A percentile compares a stretch with the other conserved stretches of the same genome.
These are phyloP conservation scores for Lachancea mirantina DNA, from an alignment of 805 yeast species.

Conservation along the genomic window DNA sequence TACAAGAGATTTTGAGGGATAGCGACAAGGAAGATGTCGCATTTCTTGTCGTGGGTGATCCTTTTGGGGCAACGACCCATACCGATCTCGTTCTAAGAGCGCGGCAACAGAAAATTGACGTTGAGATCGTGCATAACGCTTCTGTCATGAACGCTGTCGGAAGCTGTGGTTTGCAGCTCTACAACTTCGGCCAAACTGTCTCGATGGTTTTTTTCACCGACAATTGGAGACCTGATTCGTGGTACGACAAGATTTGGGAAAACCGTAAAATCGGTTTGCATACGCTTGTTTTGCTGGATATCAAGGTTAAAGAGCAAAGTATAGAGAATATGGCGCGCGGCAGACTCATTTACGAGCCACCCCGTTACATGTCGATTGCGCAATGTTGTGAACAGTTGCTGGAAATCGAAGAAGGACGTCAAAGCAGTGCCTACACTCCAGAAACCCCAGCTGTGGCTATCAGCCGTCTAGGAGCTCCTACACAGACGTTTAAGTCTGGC, in stretches of 20 bases:
- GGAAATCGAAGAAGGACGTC: constrained; percentile 76
- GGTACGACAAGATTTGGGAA: constrained; percentile 83
- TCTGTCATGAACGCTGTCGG: constrained; percentile 98
- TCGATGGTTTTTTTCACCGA: constrained; percentile 94
- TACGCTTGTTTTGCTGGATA: constrained; percentile 80
- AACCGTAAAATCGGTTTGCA: constrained; percentile 87
- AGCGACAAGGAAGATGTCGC: constrained; percentile 84
- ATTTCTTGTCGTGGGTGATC: constrained; percentile 94
- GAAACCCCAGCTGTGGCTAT: constrained; percentile 91
- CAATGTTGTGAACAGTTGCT: constrained; percentile 84
- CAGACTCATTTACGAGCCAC: constrained; percentile 87
- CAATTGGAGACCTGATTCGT: constrained; percentile 92
- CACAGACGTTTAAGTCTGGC: constrained; percentile 77
- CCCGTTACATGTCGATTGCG: constrained; percentile 88
- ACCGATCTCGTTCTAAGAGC: constrained; percentile 91
- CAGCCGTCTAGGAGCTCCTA: constrained; percentile 83
- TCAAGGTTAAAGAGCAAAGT: constrained; percentile 95
- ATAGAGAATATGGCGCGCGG: constrained; percentile 92
- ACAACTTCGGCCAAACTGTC: constrained; percentile 96
- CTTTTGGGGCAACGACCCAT: constrained; percentile 97
- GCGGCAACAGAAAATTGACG: constrained; percentile 68
- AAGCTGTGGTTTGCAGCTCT: constrained; percentile 91
- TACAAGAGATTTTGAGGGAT: constrained; percentile 70
- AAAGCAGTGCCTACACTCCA: constrained; percentile 72
- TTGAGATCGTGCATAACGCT: constrained; percentile 87